phyloP scores from a whole-genome alignment of 306 rosid genomes.

The Argentina anserina region DNA sequence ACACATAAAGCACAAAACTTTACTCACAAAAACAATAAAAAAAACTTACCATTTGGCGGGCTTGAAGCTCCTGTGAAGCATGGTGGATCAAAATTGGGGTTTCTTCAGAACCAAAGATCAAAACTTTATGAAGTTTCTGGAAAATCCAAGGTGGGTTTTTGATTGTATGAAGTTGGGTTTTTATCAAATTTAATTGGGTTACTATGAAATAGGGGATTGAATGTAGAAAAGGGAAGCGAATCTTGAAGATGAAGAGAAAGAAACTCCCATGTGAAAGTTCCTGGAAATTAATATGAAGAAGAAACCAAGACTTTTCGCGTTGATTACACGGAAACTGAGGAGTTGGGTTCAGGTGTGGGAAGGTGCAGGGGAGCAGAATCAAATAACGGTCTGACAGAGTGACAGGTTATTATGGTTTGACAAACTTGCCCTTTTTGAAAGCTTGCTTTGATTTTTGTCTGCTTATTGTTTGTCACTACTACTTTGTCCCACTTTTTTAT shows the following conservation, averaged over 20 bases:
- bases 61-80: conserved; percentile 52
- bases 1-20: background rate
- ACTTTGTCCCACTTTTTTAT: background rate
- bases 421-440: conserved; percentile 8
- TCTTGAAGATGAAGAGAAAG: background rate
- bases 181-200: background rate
- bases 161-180: background rate
- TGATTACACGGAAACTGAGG: background rate
- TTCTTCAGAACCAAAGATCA: conserved; percentile 2
- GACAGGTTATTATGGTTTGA: background rate
- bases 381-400: background rate
- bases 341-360: background rate
- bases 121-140: background rate
- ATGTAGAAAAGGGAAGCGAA: background rate
- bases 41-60: conserved; percentile 46
- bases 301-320: background rate
- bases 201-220: background rate
- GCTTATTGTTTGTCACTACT: background rate
- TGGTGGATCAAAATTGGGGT: conserved; percentile 23
- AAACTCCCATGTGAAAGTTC: background rate
- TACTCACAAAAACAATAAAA: background rate
- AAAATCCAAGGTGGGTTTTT: background rate
- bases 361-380: background rate
- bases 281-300: background rate
- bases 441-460: background rate